Percentiles rank a stretch among this genome's conserved stretches.
These are phyloP conservation scores for Cladosporium velox DNA, from an alignment of 2,329 filamentous ascomycete genomes.

Conservation along the genomic window DNA sequence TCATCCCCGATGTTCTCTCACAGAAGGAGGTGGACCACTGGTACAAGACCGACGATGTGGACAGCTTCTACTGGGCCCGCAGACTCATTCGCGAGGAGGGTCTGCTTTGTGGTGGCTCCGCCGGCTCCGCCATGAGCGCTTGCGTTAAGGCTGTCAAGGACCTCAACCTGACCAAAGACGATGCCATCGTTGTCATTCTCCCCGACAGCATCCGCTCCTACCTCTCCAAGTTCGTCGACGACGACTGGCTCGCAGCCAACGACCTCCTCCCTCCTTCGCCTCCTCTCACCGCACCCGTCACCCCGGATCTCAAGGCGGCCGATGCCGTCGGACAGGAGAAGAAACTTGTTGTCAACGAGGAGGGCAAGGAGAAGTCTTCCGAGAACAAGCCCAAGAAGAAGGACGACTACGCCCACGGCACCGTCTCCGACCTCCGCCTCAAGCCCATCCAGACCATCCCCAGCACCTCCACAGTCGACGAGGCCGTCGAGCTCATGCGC, in stretches of 20 bases:
- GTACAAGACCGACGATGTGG: constrained; percentile 96
- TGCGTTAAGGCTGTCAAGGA: constrained; percentile 76
- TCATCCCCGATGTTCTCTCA: constrained; percentile 90
- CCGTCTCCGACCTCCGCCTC: constrained; percentile 77
- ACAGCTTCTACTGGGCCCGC: constrained; percentile 88
- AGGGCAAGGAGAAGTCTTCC: constrained; percentile 5
- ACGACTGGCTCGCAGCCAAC: constrained; percentile 98
- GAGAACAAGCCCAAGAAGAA: constrained; percentile 32
- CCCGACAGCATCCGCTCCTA: constrained; percentile 98
- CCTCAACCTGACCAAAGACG: constrained; percentile 73
- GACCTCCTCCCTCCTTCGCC: constrained; percentile 73
- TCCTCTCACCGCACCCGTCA: constrained; percentile 43
- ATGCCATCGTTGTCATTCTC: constrained; percentile 85
- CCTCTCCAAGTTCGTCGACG: constrained; percentile 96
- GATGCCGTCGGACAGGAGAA: constrained; percentile 29
- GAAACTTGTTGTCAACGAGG: constrained; percentile 24
- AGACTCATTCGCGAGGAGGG: constrained; percentile 92
- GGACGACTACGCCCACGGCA: constrained; percentile 76
- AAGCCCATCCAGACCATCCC: constrained; percentile 91
- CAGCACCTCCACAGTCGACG: constrained; percentile 70
- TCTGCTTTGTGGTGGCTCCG: constrained; percentile 88
- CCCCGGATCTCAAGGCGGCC: constrained; percentile 37
- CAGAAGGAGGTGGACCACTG: constrained; percentile 81
- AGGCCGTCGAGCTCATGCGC: constrained; percentile 96
- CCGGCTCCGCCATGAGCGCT: constrained; percentile 86